These are phyloP conservation scores for Aspergillus puulaauensis DNA, from an alignment of 2,329 filamentous ascomycete genomes.

Conservation along the genomic window DNA sequence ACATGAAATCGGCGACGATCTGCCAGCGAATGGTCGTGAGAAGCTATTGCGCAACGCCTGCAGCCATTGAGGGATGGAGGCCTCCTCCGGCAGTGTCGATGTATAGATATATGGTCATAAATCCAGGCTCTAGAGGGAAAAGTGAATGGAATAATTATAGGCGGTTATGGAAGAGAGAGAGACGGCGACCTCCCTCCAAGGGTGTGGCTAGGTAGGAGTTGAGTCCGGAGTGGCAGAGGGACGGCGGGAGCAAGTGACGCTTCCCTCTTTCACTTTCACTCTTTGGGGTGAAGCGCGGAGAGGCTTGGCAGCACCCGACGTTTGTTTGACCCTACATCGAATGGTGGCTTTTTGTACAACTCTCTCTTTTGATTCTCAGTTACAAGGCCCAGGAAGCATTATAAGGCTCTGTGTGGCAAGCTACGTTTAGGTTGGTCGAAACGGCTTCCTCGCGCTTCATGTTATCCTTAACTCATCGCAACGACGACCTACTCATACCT, in stretches of 20 bases:
- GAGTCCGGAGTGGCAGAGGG: neutral
- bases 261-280: neutral
- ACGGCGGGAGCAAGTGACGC: constrained; percentile 12
- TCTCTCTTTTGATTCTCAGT: neutral
- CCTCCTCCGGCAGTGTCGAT: constrained; percentile 7
- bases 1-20: constrained; percentile 5
- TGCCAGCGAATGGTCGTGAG: constrained; percentile 6
- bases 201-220: constrained; percentile 3
- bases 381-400: neutral
- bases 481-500: neutral
- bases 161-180: neutral
- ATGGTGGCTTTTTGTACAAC: constrained; percentile 2
- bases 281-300: constrained; percentile 16
- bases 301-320: constrained; percentile 14
- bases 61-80: constrained; percentile 12
- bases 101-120: neutral
- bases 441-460: neutral
- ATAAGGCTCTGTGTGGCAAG: neutral
- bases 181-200: constrained; percentile 3
- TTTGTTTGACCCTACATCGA: neutral
- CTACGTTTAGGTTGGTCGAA: neutral
- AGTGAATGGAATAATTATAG: neutral
- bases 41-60: constrained; percentile 8
- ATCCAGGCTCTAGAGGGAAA: neutral
- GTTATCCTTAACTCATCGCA: neutral